Evolutionary conservation across 805 yeast species (phyloP).

Genomic region (Metschnikowia arizonensis): DNA sequence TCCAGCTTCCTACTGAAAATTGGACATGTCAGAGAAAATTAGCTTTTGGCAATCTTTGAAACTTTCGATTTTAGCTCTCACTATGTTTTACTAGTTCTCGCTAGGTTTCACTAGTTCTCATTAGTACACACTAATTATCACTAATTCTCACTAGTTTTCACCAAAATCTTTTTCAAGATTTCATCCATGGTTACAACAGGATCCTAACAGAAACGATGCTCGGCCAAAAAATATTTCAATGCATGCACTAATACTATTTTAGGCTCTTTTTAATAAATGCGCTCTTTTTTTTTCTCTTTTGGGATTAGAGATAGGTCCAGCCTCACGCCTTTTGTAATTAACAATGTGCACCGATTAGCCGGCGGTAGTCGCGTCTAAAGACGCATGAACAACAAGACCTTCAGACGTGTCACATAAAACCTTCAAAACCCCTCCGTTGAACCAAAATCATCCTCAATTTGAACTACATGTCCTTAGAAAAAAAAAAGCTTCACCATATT

Average conservation of each 20-base stretch:
- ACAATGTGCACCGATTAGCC: not conserved
- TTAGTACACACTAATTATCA: no score
- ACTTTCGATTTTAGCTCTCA: no score
- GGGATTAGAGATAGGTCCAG: not conserved
- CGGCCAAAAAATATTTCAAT: not conserved
- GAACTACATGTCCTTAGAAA: not conserved
- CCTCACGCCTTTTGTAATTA: not conserved
- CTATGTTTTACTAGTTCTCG: no score
- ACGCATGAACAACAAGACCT: not conserved
- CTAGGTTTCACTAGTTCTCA: no score
- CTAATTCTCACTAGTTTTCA: no score
- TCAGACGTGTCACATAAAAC: constrained; percentile 1
- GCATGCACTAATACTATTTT: not conserved
- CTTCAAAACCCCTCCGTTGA: not conserved
- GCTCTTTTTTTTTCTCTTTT: not conserved
- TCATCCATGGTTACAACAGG: not conserved
- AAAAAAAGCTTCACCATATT: not conserved
- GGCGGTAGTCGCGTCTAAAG: constrained; percentile 1
- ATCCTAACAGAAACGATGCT: not conserved
- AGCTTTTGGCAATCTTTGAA: no score
- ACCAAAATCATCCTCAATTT: not conserved
- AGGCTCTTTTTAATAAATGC: no score
- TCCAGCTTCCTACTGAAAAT: not conserved
- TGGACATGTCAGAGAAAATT: no score
- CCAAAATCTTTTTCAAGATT: no score